Evolutionary conservation across 768 basidiomycete genomes (phyloP), one percentile per base, ranked within the genome.

Genomic region (Lentinula lateritia): DNA sequence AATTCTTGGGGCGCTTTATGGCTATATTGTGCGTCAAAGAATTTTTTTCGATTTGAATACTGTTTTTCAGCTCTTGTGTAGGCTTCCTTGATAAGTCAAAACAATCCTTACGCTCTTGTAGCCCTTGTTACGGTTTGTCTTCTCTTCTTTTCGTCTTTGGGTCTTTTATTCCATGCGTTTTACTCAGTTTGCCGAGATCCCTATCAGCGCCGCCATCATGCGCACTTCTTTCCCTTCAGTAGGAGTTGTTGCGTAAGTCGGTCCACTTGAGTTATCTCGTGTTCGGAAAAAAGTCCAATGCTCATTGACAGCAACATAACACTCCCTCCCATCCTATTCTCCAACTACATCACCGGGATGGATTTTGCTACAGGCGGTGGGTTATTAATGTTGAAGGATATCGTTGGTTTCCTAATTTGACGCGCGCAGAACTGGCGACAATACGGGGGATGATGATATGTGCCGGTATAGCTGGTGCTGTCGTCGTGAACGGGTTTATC

Each of bases 201-300:
- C 77, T 1, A 73, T 79, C 41, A 79, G 76, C 32, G 82, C 77
- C 74, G 64, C 81, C 41, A 75, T 80, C 38, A 75, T 73, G 7
- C 69, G 74, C 18, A 75, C 78, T 2, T 67, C 66, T 2, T 66
- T 78, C 20, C 69, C 75, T 16, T 75, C 78, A 2, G 64, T 80
- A 32, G 80, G 79, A 5, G 74, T 76, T 28, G 80, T 81, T 52
- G 74, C 74, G 80, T 81, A 56, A 64, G 75, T 70, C 12, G 43
- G 18, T n/a, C 38, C 52, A 43, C 32, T 16, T 18, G 48, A 12
- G 16, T 36, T 20, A 54, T 66, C 50, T 54, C 36, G 46, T 28
- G 16, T 58, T 34, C 42, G 34, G 20, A 56, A 41, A 80, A 78
- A n/a, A 39, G 38, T 39, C 9, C 13, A 5, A 39, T 72, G 76